Evolutionary conservation across 768 basidiomycete species (phyloP), one percentile per base, ranked within the genome.

Genomic region (Udeniomyces megalosporus): DNA sequence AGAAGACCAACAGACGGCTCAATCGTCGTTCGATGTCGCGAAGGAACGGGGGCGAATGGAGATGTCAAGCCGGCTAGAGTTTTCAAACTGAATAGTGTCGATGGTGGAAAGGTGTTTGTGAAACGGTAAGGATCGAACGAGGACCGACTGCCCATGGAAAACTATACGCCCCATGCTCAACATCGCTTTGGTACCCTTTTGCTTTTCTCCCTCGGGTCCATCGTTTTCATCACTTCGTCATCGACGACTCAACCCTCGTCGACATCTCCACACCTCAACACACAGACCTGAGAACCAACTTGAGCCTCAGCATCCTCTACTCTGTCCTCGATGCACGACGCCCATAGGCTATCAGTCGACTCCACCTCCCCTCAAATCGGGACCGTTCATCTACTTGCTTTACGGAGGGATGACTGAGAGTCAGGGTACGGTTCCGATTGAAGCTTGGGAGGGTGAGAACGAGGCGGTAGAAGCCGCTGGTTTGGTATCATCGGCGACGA

Each of bases 31-130:
- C 83, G 86, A 55, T 81, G 82, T n/a, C 32, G 83, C 85, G 71
- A 17, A 42, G 10, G 38, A 8, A 17, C 38, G 17, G 17, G 38
- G 38, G 8, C 38, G 10, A 42, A 17, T 8, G 10, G 38, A 42
- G 38, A 42, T 17, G 38, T 42, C 38, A 42, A 42, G 38, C 38
- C 38, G 38, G 38, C 38, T 8, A 60, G 73, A 28, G 73, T 88
- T 11, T 92, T 91, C 81, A 95, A 93, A 73, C 71, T 93, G 69
- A 93, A 92, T 69, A 87, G 86, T 2, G 77, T 77, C 20, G 68
- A 80, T 34, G 78, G 78, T 32, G 82, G 86, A 2, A 61, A 60
- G 47, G 46, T 49, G 22, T 65, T 55, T 31, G 46, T 53, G 28
- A 34, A 46, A 50, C 51, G 58, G 48, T 66, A n/a, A 45, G 34